These are phyloP conservation scores for Lasiosphaeris hirsuta DNA, from an alignment of 495 filamentous ascomycete species.

Conservation along the genomic window DNA sequence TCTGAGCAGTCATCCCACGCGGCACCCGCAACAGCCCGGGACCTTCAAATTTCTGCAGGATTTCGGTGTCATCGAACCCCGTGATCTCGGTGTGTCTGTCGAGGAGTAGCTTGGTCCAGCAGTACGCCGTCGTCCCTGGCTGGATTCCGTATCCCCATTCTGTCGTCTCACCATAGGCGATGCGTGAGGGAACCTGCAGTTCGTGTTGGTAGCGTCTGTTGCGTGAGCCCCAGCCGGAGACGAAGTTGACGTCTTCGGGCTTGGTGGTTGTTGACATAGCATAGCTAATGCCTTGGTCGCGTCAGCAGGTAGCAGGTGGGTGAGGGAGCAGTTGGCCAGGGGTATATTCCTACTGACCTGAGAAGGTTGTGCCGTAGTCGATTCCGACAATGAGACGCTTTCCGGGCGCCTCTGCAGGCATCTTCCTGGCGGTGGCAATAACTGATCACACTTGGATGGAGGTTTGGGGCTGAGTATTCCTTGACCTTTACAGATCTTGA, in stretches of 20 bases:
- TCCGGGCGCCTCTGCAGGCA: too few relatives aligned
- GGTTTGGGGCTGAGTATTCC: too few relatives aligned
- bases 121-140: background rate
- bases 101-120: background rate
- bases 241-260: background rate
- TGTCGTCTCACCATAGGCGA: background rate
- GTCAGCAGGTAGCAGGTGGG: background rate
- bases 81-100: background rate
- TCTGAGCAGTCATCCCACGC: too few relatives aligned
- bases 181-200: background rate
- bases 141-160: background rate
- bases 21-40: too few relatives aligned
- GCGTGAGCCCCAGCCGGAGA: too few relatives aligned
- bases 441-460: too few relatives aligned
- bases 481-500: too few relatives aligned
- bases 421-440: too few relatives aligned
- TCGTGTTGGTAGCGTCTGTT: too few relatives aligned
- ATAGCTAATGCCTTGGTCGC: background rate
- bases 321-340: too few relatives aligned
- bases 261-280: background rate
- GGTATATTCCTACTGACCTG: background rate
- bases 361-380: constrained; percentile 1
- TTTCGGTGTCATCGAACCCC: too few relatives aligned
- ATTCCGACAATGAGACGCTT: background rate
- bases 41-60: too few relatives aligned